These are phyloP conservation scores for Torrubiella hemipterigena DNA, from an alignment of 2,329 filamentous ascomycete species.

Conservation along the genomic window DNA sequence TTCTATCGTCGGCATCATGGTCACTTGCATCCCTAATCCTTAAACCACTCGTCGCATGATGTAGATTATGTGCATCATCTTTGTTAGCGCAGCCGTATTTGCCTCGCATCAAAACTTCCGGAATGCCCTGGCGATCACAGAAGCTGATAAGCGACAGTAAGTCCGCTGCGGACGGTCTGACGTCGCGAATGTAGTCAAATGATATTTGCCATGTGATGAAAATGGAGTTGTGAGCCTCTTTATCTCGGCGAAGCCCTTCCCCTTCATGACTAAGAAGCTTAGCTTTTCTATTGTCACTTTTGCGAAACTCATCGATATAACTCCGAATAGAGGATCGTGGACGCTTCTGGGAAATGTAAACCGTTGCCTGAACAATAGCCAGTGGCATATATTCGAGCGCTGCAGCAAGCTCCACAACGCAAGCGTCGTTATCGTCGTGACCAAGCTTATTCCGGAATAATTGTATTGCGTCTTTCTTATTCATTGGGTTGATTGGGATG, in stretches of 20 bases:
- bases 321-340: constrained; percentile 11
- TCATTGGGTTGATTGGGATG: constrained; percentile 7
- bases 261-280: constrained; percentile 15
- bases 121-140: constrained; percentile 2
- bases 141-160: constrained; percentile 4
- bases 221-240: constrained; percentile 13
- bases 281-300: constrained; percentile 14
- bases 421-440: not conserved
- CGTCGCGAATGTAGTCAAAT: constrained; percentile 16
- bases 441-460: constrained; percentile 10
- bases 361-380: constrained; percentile 16
- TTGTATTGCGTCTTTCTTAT: constrained; percentile 4
- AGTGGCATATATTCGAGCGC: constrained; percentile 16
- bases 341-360: constrained; percentile 15
- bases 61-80: not conserved
- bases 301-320: constrained; percentile 18
- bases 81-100: not conserved
- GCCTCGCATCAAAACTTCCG: constrained; percentile 8
- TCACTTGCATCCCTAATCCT: not conserved
- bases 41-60: not conserved
- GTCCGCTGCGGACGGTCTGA: constrained; percentile 6
- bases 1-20: constrained; percentile 4
- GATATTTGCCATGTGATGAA: constrained; percentile 19
- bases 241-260: constrained; percentile 12
- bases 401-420: constrained; percentile 7